phyloP scores from a whole-genome alignment of 2,329 filamentous ascomycete species.

The Penicillium sp. region DNA sequence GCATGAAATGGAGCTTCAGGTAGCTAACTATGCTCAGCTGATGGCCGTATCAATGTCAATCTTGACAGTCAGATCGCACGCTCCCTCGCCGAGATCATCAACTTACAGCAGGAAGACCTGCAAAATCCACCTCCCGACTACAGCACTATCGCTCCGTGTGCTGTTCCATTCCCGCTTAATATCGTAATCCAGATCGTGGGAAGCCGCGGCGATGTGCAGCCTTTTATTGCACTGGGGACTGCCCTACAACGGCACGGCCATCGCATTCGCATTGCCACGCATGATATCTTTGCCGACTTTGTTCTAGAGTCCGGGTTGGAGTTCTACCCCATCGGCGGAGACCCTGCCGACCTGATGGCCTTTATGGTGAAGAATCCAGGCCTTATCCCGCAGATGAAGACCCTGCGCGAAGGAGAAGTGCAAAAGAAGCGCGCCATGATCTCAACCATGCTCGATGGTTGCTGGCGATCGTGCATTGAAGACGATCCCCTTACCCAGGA shows the following conservation, averaged over 20 bases:
- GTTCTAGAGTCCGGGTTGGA: slow-evolving; percentile 41
- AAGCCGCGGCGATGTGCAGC: slow-evolving; percentile 42
- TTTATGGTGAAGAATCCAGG: slow-evolving; percentile 51
- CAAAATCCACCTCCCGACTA: neutral
- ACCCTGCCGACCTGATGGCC: slow-evolving; percentile 50
- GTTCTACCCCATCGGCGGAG: slow-evolving; percentile 56
- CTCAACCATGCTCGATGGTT: slow-evolving; percentile 69
- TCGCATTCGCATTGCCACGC: slow-evolving; percentile 56
- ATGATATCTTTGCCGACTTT: slow-evolving; percentile 6
- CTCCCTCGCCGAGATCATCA: neutral
- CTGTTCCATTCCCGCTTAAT: slow-evolving; percentile 35
- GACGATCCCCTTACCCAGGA: slow-evolving; percentile 12
- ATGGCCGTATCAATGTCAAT: neutral
- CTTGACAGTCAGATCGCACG: neutral
- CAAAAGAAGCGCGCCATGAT: slow-evolving; percentile 41
- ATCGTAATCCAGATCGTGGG: slow-evolving; percentile 53
- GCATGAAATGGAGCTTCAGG: too few species aligned
- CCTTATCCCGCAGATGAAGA: slow-evolving; percentile 26
- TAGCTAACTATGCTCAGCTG: too few species aligned
- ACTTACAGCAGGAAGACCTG: neutral
- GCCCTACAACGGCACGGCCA: slow-evolving; percentile 50
- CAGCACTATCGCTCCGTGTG: too few species aligned
- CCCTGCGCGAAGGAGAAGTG: neutral
- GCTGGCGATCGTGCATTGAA: slow-evolving; percentile 79
- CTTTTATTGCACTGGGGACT: slow-evolving; percentile 55